Base-by-base conservation (phyloP, 2,329 filamentous ascomycete species). In the Aspergillus glaucus region DNA sequence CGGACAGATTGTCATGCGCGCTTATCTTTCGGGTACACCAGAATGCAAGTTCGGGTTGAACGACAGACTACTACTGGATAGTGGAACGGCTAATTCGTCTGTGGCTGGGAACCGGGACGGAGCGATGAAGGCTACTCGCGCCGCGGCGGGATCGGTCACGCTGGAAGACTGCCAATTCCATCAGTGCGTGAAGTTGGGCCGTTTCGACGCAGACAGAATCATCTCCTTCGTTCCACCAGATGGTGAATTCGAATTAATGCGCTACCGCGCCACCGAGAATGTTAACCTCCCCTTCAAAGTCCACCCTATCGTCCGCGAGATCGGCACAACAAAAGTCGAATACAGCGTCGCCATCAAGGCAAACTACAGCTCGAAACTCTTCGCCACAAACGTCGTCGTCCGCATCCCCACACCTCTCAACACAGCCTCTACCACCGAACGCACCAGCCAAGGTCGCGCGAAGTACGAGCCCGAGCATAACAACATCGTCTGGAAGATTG, bases 11-110 rank as follows among this genome's bases (percentile, higher is more conserved):
- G 82, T 98, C 62, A 98, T 98, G 93, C 89, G 93, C 61, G 93
- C 93, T 52, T 98, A 98, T 66, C 84, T 98, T 22, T 88, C 88
- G 17, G 93, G 94, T 30, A 98, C 91, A 1, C 93, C 93, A 7
- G 93, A 98, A 72, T 98, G 93, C 80, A 98, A 98, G 70, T 98
- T 98, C 61, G 93, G 93, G 6, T 84, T 98, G 39, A 98, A 98
- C 68, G 93, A 98, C 69, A 85, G 93, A 6, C 78, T 98, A 3
- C 81, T 97, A 1, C 79, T 98, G n/a, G 93, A 96, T 63, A 81
- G 82, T 47, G 80, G 88, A 64, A 44, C 17, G 45, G 55, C 22
- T 80, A 80, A 50, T 78, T 86, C 62, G 79, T 81, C 49, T 72
- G 87, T 45, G 79, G 86, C 52, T 4, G 50, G 50, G 12, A 50